These are phyloP conservation scores for Leishmania mexicana DNA, from an alignment of 208 protist species.

Conservation along the genomic window DNA sequence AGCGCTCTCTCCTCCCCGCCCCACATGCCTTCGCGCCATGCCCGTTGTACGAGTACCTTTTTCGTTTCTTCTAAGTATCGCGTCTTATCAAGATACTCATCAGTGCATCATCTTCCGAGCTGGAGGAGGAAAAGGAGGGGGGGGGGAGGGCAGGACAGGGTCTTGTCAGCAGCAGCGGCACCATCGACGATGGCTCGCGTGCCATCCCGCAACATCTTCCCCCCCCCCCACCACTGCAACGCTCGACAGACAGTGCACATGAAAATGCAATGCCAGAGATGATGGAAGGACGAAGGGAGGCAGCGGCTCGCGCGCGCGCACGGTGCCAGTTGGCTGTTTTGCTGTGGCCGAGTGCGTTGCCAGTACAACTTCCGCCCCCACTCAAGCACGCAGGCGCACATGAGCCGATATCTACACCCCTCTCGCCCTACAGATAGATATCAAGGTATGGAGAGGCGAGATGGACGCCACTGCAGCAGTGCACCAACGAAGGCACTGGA, in stretches of 20 bases:
- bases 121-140: too few relatives aligned
- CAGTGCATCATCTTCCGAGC: not conserved
- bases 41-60: not conserved
- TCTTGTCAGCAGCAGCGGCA: not conserved
- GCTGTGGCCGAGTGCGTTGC: too few relatives aligned
- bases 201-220: not conserved
- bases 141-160: too few relatives aligned
- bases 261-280: not conserved
- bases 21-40: not conserved
- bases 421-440: not conserved
- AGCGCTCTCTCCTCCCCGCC: not conserved
- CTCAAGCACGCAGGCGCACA: not conserved
- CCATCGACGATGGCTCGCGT: not conserved
- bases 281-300: not conserved
- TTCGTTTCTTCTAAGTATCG: not conserved
- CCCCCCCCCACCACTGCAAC: not conserved
- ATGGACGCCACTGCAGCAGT: too few relatives aligned
- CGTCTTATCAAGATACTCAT: not conserved
- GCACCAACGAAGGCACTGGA: too few relatives aligned
- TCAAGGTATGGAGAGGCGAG: not conserved
- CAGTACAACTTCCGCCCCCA: not conserved
- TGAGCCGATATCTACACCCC: not conserved
- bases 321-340: too few relatives aligned
- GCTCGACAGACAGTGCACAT: not conserved
- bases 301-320: not conserved